These are phyloP conservation scores for Candida yuanshanica DNA, from an alignment of 805 yeast species.

Conservation along the genomic window DNA sequence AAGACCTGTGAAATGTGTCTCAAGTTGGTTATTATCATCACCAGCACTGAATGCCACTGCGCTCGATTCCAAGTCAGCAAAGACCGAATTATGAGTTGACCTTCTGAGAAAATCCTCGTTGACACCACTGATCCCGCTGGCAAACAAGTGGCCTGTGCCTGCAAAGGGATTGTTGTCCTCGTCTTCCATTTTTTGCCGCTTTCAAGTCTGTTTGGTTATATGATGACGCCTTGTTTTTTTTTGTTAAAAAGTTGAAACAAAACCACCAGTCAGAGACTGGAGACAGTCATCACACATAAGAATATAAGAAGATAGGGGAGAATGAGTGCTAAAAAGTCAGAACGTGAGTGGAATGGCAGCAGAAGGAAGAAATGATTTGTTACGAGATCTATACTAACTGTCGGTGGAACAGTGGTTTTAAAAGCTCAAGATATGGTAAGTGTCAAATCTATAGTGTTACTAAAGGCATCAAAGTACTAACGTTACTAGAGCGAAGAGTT, in stretches of 20 bases:
- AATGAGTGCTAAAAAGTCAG: not conserved
- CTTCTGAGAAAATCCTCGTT: constrained; percentile 1
- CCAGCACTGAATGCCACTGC: constrained; percentile 1
- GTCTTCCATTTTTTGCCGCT: constrained; percentile 10
- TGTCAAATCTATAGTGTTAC: not conserved
- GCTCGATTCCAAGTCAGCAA: constrained; percentile 3
- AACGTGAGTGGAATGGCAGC: not conserved
- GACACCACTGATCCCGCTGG: constrained; percentile 13
- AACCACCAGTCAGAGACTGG: too few relatives aligned
- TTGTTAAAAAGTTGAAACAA: too few relatives aligned
- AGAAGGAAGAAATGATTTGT: too few relatives aligned
- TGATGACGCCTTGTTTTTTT: too few relatives aligned
- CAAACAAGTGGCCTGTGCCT: constrained; percentile 23
- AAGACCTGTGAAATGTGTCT: not conserved
- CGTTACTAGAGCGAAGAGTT: constrained; percentile 34
- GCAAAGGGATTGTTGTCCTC: constrained; percentile 32
- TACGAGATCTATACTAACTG: not conserved
- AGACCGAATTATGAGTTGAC: not conserved
- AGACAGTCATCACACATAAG: too few relatives aligned
- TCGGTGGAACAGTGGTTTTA: constrained; percentile 13
- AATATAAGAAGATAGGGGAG: too few relatives aligned
- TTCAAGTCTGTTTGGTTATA: not conserved
- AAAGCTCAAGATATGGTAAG: constrained; percentile 27
- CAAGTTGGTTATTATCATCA: not conserved
- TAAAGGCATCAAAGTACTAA: not conserved